These are phyloP conservation scores for Zymoseptoria crescenta DNA, from an alignment of 2,329 filamentous ascomycete species.

Conservation along the genomic window DNA sequence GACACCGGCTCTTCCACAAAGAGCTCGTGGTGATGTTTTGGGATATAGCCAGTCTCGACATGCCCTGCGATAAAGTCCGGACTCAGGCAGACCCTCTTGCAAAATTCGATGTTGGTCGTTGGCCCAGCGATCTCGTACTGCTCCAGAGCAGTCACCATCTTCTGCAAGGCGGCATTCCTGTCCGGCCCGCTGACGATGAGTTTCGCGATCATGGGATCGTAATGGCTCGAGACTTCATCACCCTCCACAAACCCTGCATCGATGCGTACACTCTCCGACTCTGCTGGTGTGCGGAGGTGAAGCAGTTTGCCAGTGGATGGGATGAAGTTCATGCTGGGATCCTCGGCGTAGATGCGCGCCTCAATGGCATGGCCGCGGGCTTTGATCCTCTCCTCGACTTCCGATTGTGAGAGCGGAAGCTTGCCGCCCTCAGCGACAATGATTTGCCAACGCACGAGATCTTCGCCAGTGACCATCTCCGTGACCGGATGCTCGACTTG, in stretches of 20 bases:
- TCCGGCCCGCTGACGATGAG: constrained; percentile 80
- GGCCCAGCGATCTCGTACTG: constrained; percentile 89
- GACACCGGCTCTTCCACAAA: constrained; percentile 55
- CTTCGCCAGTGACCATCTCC: constrained; percentile 66
- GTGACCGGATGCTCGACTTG: constrained; percentile 97
- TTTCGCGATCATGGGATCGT: constrained; percentile 98
- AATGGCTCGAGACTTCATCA: constrained; percentile 86
- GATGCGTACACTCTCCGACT: constrained; percentile 69
- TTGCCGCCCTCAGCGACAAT: constrained; percentile 67
- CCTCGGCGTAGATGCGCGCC: constrained; percentile 93
- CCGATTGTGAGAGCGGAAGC: constrained; percentile 57
- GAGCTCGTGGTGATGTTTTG: constrained; percentile 73
- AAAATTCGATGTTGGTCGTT: constrained; percentile 92
- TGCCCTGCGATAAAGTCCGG: constrained; percentile 76
- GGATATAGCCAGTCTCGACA: constrained; percentile 94
- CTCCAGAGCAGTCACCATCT: constrained; percentile 69
- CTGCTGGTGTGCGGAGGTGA: constrained; percentile 66
- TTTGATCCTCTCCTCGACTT: constrained; percentile 62
- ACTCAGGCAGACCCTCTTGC: constrained; percentile 78
- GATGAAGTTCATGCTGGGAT: constrained; percentile 83
- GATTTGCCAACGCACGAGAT: constrained; percentile 93
- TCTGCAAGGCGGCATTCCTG: constrained; percentile 72
- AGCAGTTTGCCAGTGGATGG: constrained; percentile 85
- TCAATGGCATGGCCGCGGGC: constrained; percentile 82
- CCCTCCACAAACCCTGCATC: constrained; percentile 89